These are phyloP conservation scores for Leccinum obscurum DNA, from an alignment of 768 basidiomycete species.

Conservation along the genomic window DNA sequence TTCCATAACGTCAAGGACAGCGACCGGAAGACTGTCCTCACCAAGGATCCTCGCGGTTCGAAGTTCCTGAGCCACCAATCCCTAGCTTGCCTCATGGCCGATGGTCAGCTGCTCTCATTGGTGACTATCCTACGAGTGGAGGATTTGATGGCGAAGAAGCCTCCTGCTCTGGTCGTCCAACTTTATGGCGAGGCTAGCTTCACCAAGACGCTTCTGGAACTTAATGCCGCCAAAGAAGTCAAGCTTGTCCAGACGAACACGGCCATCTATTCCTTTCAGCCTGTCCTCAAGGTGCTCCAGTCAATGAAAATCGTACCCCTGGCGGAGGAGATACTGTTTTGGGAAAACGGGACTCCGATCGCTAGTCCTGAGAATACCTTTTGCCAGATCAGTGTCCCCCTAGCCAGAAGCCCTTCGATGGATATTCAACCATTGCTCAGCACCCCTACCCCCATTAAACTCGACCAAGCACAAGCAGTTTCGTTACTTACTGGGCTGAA, in stretches of 20 bases:
- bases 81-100: slow-evolving; percentile 50
- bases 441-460: slow-evolving; percentile 40
- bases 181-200: slow-evolving; percentile 45
- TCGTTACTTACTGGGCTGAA: slow-evolving; percentile 53
- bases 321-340: slow-evolving; percentile 51
- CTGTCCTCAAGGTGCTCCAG: slow-evolving; percentile 59
- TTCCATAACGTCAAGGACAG: slow-evolving; percentile 34
- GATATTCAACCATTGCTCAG: slow-evolving; percentile 44
- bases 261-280: slow-evolving; percentile 62
- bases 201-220: slow-evolving; percentile 38
- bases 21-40: slow-evolving; percentile 40
- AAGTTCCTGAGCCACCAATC: slow-evolving; percentile 55
- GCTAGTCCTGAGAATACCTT: slow-evolving; percentile 8
- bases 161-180: slow-evolving; percentile 54
- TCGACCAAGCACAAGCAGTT: slow-evolving; percentile 51
- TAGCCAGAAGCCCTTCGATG: slow-evolving; percentile 34
- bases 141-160: slow-evolving; percentile 45
- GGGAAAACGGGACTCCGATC: slow-evolving; percentile 38
- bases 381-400: slow-evolving; percentile 28
- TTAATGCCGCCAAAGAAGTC: slow-evolving; percentile 39
- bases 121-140: slow-evolving; percentile 56
- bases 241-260: slow-evolving; percentile 59
- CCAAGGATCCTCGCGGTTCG: slow-evolving; percentile 34
- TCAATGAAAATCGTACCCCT: slow-evolving; percentile 46
- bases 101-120: slow-evolving; percentile 50